These are phyloP conservation scores for Paracorniculantispora psalliotae DNA, from an alignment of 2,329 filamentous ascomycete genomes.

Conservation along the genomic window DNA sequence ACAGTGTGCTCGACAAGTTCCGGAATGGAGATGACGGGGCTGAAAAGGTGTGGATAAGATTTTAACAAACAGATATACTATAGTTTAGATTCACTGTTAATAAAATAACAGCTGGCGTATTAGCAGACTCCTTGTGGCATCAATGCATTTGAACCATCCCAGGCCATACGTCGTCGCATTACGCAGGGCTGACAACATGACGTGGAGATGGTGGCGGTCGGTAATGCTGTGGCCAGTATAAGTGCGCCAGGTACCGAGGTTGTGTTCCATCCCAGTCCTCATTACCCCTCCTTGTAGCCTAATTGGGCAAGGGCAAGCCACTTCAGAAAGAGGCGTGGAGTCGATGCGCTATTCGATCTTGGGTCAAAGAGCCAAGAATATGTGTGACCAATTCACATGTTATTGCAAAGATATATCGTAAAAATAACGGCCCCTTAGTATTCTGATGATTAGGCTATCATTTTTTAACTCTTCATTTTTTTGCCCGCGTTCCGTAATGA, in stretches of 20 bases:
- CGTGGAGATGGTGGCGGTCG: slow-evolving; percentile 1
- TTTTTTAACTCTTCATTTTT: too few species aligned
- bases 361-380: neutral
- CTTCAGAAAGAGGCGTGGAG: slow-evolving; percentile 2
- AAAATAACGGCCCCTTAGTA: neutral
- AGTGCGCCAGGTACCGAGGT: neutral
- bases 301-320: neutral
- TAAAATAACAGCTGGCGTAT: neutral
- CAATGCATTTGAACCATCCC: too few species aligned
- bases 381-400: neutral
- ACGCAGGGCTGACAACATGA: slow-evolving; percentile 4
- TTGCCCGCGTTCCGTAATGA: too few species aligned
- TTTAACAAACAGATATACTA: too few species aligned
- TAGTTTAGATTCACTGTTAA: too few species aligned
- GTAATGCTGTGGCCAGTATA: neutral
- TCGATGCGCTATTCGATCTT: neutral
- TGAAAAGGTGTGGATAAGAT: too few species aligned
- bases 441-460: too few species aligned
- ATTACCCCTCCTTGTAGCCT: slow-evolving; percentile 4
- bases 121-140: too few species aligned
- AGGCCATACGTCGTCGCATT: too few species aligned
- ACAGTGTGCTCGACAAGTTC: too few species aligned
- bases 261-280: neutral
- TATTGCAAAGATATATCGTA: neutral
- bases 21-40: too few species aligned